Evolutionary conservation across 129 eudicot species (phyloP), one percentile per base, ranked within the genome.

Genomic region (Saposhnikovia divaricata): DNA sequence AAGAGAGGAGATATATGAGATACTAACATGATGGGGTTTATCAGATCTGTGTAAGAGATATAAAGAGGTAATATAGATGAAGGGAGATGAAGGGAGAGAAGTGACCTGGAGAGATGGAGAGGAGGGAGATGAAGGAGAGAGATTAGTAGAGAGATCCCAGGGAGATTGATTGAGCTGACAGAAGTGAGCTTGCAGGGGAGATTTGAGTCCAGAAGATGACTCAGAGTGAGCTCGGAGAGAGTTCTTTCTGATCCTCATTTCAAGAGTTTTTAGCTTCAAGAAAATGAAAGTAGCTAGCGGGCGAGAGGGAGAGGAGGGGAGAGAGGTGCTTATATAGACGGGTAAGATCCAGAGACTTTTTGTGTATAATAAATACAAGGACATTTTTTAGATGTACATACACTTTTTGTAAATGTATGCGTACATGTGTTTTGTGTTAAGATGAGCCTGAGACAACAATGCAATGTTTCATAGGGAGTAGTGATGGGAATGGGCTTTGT

Each of bases 161-260:
- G 77, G 77, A n/a, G 53, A 42, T n/a, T 73, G 77, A 57, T 73
- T 73, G 19, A 73, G 77, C 77, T 73, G 53, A n/a, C 77, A 73
- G 37, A 18, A 25, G 31, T 73, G 53, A 25, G 77, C 15, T 73
- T 73, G 57, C 37, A n/a, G 77, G 55, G 48, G 57, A 73, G 15
- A 2, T 21, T 10, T n/a, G 39, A 73, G 34, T 61, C 69, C 69
- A 61, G 69, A 61, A 31, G 73, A 68, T 28, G 39, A 28, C 42
- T 15, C 23, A 3, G 43, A 31, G 9, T 3, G 18, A 72, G 19
- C 51, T 39, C 48, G 48, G 37, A 61, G 69, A 3, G 50, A 27
- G 37, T 73, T 73, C 47, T 43, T 73, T 73, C 77, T 73, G 55
- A 73, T 42, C 55, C 77, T 73, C 77, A 73, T 61, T 61, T 73